Base-by-base conservation (phyloP, 202 grass and related monocot genomes). In the Schoenoplectus tabernaemontani region DNA sequence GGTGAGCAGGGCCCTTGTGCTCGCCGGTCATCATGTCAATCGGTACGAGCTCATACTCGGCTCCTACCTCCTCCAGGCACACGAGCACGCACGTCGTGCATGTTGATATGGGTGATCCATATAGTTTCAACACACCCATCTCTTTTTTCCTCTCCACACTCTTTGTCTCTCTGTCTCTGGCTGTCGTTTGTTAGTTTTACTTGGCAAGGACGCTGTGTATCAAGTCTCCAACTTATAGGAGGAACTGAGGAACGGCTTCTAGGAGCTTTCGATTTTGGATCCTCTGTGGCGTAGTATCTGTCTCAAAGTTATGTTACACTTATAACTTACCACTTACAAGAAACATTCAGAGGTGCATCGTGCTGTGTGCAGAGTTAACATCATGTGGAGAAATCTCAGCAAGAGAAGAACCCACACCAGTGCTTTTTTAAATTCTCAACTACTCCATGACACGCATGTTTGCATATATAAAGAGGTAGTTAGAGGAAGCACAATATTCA, bases 41-140 rank as follows among this genome's bases (percentile, higher is more conserved):
- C 2, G 41, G 20, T 10, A 89, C 77, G 7, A 89, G 8, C 67
- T 89, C 77, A 16, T 89, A 89, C 57, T 82, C 22, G 16, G 74
- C 81, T 17, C 59, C 81, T 5, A 86, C 81, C 81, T 89, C 87
- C 81, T 83, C 80, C 76, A 86, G 81, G 77, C 47, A 83, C 39
- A 89, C 17, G 20, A 71, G 30, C 64, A 82, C 65, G 1, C 50
- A 65, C 2, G 58, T 2, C 4, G 65, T 82, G 64, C 80, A 83
- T 61, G 80, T 83, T 26, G 80, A 30, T 50, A 17, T 41, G 6
- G 64, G 20, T 16, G 2, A 7, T 3, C 80, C 80, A 19, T 83
- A 83, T 4, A 83, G 15, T 48, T 83, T 83, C 20, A 79, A 12
- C 50, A 58, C 24, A 71, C 65, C 47, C 80, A 83, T 82, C 9